Evolutionary conservation across 495 filamentous ascomycete genomes (phyloP).

Genomic region (Penicillium paradoxum): DNA sequence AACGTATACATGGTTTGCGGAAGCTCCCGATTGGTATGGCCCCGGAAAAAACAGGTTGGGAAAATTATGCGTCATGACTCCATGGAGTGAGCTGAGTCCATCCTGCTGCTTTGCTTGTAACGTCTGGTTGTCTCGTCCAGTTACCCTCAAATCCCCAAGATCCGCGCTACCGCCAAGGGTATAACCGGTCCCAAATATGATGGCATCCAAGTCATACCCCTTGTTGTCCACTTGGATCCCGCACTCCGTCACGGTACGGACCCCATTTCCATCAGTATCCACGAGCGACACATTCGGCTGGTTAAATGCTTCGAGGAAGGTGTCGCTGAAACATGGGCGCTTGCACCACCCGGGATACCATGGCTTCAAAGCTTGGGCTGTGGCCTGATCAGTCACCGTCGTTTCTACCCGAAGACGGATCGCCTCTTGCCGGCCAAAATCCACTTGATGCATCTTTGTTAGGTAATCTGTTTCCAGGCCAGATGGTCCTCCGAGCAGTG

Average conservation of each 20-base stretch:
- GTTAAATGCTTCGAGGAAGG: conserved; percentile 34
- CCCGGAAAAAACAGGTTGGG: conserved; percentile 51
- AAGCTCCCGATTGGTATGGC: conserved; percentile 29
- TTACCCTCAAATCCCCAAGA: conserved; percentile 34
- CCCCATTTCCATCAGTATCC: conserved; percentile 24
- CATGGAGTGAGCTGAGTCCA: conserved; percentile 42
- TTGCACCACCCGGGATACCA: conserved; percentile 33
- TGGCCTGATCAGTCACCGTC: conserved; percentile 12
- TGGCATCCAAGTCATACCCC: conserved; percentile 32
- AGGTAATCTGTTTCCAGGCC: neutral
- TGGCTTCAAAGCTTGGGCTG: conserved; percentile 26
- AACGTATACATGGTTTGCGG: conserved; percentile 35
- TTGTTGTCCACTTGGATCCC: conserved; percentile 27
- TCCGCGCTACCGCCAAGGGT: conserved; percentile 24
- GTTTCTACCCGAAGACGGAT: conserved; percentile 3
- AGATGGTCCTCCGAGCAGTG: neutral
- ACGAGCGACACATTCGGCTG: conserved; percentile 22
- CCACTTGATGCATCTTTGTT: neutral
- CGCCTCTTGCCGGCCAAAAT: neutral
- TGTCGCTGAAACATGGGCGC: conserved; percentile 27
- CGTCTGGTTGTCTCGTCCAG: conserved; percentile 36
- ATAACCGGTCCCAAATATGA: conserved; percentile 35
- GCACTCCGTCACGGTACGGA: conserved; percentile 13
- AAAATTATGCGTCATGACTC: conserved; percentile 38
- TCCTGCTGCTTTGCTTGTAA: conserved; percentile 40